Evolutionary conservation across 2,329 filamentous ascomycete species (phyloP), one percentile per base, ranked within the genome.

Genomic region (Tolypocladium ovalisporum): DNA sequence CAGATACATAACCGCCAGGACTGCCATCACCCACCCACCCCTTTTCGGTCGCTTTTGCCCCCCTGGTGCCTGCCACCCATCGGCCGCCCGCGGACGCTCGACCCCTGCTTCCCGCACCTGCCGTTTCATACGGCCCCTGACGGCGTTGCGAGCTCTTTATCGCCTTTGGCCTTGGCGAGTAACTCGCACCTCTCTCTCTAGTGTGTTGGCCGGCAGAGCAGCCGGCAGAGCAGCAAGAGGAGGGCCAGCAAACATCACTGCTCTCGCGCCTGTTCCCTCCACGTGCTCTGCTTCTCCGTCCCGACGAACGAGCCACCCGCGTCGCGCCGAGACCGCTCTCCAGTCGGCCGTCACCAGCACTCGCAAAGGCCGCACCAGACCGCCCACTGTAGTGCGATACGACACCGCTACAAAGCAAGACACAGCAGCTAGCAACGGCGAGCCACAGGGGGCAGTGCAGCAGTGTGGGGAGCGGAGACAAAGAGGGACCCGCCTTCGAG

Each of bases 401-500:
- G 27, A 8, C 24, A 10, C 34, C 40, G 10, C 29, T 55, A 17
- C 32, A 35, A 19, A 1, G 9, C 29, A 34, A 52, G 29, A 52
- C 10, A 3, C 32, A 17, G 15, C 35, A 35, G 15, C 49, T 49
- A 9, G n/a, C 29, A 27, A 34, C 54, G 37, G 53, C 34, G 51
- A 58, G 51, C 54, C 57, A 58, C 55, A 63, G 60, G 61, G 57
- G 61, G 60, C 53, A 58, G 55, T 58, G 60, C 60, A 56, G 57
- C 22, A 19, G 17, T 62, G 59, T 58, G 60, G 61, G 56, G 57
- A 60, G 49, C 47, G 40, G 56, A 54, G 52, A 52, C 57, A 56
- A 59, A 60, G 51, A 56, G 54, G 56, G 37, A 58, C 51, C 55
- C 54, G 53, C 52, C 56, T 36, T 42, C 44, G 34, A 36, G 37